Base-by-base conservation (phyloP, 805 yeast species). In the Komagataella phaffii region DNA sequence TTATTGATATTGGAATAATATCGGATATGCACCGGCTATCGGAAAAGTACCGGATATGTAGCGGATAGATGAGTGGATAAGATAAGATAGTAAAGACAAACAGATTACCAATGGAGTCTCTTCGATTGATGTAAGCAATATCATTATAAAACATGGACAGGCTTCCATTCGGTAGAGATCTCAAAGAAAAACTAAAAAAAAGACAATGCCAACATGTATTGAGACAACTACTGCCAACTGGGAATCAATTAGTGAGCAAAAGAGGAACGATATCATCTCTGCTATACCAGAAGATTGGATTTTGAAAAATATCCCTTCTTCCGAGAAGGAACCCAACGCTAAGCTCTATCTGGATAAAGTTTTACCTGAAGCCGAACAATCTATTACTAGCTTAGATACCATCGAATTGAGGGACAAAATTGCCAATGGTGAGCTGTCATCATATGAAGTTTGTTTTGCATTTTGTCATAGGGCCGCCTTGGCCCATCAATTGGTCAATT, bases 241-340 rank as follows among this genome's bases (percentile, higher is more conserved):
- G 46, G 23, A 44, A 3, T 18, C 23, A 17, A 19, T 44, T 7
- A 14, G 12, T 44, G 23, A 44, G n/a, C 10, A 17, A 17, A 44
- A 44, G 23, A 44, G 23, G 46, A 19, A 44, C 12, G 23, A 10
- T 18, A n/a, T 19, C 46, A 18, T 12, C 10, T 8, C 14, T 17
- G 10, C 19, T 14, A 65, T 66, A 45, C 69, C 70, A 6, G 18
- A 49, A 7, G 63, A 64, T 46, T 66, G 70, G 70, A 50, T 56
- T n/a, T 49, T 65, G 14, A 49, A 46, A 1, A 2, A 17, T 3
- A 53, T 64, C n/a, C 69, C 70, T 6, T 10, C 62, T 2, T 57
- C 63, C 3, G 64, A 63, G 17, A 60, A 62, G 30, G 60, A 57
- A 24, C 63, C 62, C 7, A 58, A 59, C 46, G 65, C 59, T 1